Evolutionary conservation across 768 basidiomycete genomes (phyloP).

Genomic region (Galerina sulciceps): DNA sequence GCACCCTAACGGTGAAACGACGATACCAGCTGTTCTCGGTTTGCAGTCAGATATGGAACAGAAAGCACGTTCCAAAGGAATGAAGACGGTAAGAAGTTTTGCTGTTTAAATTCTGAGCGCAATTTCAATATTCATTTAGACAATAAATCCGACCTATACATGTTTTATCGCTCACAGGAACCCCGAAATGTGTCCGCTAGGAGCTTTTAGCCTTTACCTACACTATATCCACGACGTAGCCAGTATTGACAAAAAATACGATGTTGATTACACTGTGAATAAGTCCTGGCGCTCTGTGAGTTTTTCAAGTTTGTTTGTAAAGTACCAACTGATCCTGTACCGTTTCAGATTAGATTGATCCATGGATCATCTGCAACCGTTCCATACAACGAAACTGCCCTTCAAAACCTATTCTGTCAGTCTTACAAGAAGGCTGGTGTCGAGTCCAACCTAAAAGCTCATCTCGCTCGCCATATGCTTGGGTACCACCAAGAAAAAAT

Average conservation of each 20-base stretch:
- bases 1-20: neutral
- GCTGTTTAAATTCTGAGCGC: too few relatives aligned
- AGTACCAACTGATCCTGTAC: too few relatives aligned
- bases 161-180: neutral
- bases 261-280: neutral
- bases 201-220: neutral
- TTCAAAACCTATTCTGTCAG: neutral
- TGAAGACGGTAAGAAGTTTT: neutral
- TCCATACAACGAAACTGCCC: neutral
- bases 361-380: neutral
- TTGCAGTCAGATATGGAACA: neutral
- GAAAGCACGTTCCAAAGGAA: neutral
- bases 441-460: neutral
- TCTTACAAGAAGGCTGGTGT: neutral
- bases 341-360: neutral
- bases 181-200: neutral
- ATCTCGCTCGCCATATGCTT: neutral
- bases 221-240: neutral
- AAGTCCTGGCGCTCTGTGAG: neutral
- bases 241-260: neutral
- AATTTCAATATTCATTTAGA: too few relatives aligned
- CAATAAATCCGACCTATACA: neutral
- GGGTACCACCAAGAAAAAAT: neutral
- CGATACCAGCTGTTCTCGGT: neutral
- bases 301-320: neutral